phyloP scores from a whole-genome alignment of 768 basidiomycete species.

The Leccinum incarnatum region DNA sequence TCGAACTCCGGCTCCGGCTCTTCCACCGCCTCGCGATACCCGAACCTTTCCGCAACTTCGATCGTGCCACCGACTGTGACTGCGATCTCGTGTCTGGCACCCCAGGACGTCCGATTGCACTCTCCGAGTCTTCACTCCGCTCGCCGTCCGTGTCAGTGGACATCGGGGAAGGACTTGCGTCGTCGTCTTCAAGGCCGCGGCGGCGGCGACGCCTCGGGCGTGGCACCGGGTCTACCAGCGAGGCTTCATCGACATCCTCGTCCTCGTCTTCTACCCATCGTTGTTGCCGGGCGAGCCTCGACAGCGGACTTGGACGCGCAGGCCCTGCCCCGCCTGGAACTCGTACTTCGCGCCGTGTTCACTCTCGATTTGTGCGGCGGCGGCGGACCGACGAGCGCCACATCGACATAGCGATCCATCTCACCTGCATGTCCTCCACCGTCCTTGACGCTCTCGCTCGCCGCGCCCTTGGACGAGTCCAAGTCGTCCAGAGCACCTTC shows the following conservation, averaged over 20 bases:
- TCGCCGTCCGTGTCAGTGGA: constrained; percentile 64
- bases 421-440: constrained; percentile 25
- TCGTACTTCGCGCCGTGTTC: constrained; percentile 39
- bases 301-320: constrained; percentile 55
- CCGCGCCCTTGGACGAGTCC: constrained; percentile 50
- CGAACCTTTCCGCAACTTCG: constrained; percentile 32
- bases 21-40: constrained; percentile 18
- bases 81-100: constrained; percentile 8
- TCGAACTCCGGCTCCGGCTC: constrained; percentile 62
- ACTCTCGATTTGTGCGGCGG: constrained; percentile 14
- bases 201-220: constrained; percentile 14
- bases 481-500: constrained; percentile 79
- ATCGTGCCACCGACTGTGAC: constrained; percentile 32
- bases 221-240: background rate
- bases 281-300: no score
- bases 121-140: constrained; percentile 32
- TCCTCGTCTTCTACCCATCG: no score
- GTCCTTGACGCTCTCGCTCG: constrained; percentile 18
- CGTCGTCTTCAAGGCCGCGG: constrained; percentile 42
- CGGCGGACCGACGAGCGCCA: constrained; percentile 13
- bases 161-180: constrained; percentile 52
- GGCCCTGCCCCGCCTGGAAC: constrained; percentile 21
- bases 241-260: no score
- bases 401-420: constrained; percentile 33
- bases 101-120: constrained; percentile 1